Base-by-base conservation (phyloP, 2,329 filamentous ascomycete genomes). In the Periconia macrospinosa region DNA sequence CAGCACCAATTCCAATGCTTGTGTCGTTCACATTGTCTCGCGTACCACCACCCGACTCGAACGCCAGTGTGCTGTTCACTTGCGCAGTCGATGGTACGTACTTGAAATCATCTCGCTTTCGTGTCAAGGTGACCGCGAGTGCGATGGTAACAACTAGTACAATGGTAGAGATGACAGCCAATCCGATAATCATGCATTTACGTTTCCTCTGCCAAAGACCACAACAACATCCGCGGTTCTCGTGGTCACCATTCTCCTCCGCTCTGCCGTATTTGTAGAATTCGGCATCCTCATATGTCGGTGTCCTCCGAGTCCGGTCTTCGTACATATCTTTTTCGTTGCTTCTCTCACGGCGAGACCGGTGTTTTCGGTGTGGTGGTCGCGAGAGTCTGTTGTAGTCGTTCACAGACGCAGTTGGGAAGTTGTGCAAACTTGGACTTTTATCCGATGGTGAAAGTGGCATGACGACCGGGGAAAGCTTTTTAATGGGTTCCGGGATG, bases 1-100 rank as follows among this genome's bases (percentile, higher is more conserved):
- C 63, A 43, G 52, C 46, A 14, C 53, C 55, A 41, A 55, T 55
- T 40, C 55, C 54, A 42, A 64, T 43, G 20, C 41, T 30, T 37
- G 54, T 59, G 49, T 47, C 47, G n/a, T 67, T 67, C 52, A 64
- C 63, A 43, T 49, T 65, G 30, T 63, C 58, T 19, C 57, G 63
- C 14, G 65, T 70, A 2, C 63, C 68, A 35, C 63, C 68, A 37
- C 66, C 66, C 30, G 52, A 57, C 15, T 53, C 52, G 51, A 69
- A 69, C 8, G 68, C 64, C 2, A 50, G 49, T 7, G 59, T 63
- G 53, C 61, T 68, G 48, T 68, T 70, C 47, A 70, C 68, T 53
- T 68, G 63, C 2, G 53, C 58, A 41, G 53, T 59, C 41, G 59
- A 66, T n/a, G 61, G 59, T 8, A 56, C 63, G 57, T 67, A 69